Conservation (phyloP, 164 flowering plant species). For the Amborella trichopoda region DNA sequence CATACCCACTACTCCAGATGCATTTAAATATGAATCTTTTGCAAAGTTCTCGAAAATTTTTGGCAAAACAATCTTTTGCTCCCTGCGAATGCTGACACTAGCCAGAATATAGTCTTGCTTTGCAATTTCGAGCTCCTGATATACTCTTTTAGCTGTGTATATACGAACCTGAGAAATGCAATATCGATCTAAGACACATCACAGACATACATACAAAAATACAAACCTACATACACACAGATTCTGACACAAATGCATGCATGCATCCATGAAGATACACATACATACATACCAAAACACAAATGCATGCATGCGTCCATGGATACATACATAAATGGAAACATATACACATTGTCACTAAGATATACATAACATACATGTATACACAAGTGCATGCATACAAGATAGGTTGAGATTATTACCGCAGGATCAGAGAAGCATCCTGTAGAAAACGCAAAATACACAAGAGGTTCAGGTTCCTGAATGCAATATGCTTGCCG, state of each 20-base stretch:
- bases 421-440: conserved; percentile 97
- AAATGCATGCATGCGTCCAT: no score
- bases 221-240: no score
- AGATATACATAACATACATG: no score
- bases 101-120: conserved; percentile 82
- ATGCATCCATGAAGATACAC: no score
- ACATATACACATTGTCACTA: no score
- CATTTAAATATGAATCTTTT: conserved; percentile 56
- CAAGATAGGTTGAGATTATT: conserved; percentile 5
- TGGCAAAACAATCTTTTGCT: conserved; percentile 57
- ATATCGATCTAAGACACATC: background rate
- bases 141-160: conserved; percentile 68
- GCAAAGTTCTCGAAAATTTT: conserved; percentile 69
- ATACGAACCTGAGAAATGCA: conserved; percentile 52
- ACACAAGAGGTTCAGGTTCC: conserved; percentile 69
- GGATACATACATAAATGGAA: no score
- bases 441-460: conserved; percentile 88
- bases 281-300: no score
- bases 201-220: no score
- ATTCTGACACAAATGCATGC: no score
- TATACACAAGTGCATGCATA: no score
- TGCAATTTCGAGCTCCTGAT: conserved; percentile 74
- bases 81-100: conserved; percentile 53
- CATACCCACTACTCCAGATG: conserved; percentile 45
- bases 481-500: conserved; percentile 60